phyloP scores from a whole-genome alignment of 257 asterid species.

The Galeopsis tetrahit region DNA sequence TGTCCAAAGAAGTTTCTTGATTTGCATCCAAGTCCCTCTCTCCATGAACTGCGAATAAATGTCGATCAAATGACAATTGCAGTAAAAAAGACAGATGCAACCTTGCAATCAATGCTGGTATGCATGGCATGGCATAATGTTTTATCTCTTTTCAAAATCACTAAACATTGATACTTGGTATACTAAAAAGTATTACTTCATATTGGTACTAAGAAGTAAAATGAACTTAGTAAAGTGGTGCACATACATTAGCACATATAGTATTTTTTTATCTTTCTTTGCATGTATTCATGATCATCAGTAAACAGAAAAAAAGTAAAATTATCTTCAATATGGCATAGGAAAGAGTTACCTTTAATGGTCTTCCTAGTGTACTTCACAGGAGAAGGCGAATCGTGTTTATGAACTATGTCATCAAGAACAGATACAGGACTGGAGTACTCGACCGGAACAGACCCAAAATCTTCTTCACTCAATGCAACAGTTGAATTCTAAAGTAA shows the following conservation, averaged over 20 bases:
- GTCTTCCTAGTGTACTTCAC: constrained; percentile 45
- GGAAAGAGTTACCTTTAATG: constrained; percentile 55
- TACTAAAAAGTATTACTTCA: no score
- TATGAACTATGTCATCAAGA: constrained; percentile 57
- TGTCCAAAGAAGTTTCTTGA: constrained; percentile 34
- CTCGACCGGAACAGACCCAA: constrained; percentile 54
- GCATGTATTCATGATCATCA: neutral
- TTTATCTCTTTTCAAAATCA: no score
- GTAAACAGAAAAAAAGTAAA: neutral
- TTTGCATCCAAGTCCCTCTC: constrained; percentile 31
- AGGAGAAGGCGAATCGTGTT: constrained; percentile 69
- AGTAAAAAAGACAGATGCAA: neutral
- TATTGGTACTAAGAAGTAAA: no score
- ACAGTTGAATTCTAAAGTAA: constrained; percentile 54
- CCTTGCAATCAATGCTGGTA: neutral
- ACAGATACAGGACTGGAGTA: constrained; percentile 93
- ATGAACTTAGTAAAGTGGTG: neutral
- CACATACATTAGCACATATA: neutral
- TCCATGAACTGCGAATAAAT: constrained; percentile 45
- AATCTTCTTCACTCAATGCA: constrained; percentile 51
- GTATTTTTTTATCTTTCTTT: no score
- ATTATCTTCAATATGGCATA: neutral
- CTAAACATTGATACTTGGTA: no score
- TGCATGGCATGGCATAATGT: neutral
- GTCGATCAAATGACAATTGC: constrained; percentile 23